Base-by-base conservation (phyloP, 1,139 yeast species). In the Suhomyces panamericanus region DNA sequence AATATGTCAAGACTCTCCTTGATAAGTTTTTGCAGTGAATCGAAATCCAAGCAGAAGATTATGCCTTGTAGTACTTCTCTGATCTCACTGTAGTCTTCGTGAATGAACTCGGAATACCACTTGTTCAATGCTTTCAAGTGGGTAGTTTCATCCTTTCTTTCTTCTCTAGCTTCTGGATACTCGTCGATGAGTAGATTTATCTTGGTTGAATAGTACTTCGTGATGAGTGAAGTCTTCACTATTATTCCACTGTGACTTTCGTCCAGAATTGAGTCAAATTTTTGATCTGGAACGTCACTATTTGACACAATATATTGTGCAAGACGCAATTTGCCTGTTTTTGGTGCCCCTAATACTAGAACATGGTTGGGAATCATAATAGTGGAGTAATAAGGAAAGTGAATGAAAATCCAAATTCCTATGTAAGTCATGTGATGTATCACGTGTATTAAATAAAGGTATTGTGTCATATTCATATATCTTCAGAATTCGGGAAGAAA, bases 161-260 rank as follows among this genome's bases (percentile, higher is more conserved):
- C 39, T 3, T 30, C 32, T 36, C 64, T 44, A 10, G 47, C 35
- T 14, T 64, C 67, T 0, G 74, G 72, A 44, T 53, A 71, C 50
- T 73, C 78, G 45, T 74, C 79, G 1, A 74, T 57, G 40, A 74
- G 53, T 12, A 73, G 47, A 39, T 62, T 70, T 35, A 72, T 50
- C 14, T 63, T 51, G 39, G 61, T 50, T 0, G 52, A 17, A 47
- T 63, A 72, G 56, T 74, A 74, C 42, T 68, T 69, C 6, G 75
- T 71, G 26, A 48, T 40, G 7, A 73, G 40, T 5, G 51, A 44
- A 6, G 64, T 56, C 41, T 61, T 62, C 28, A 67, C 50, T n/a
- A 69, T 67, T 9, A 69, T 46, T 4, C 78, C 78, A 49, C 74
- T 62, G 48, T 73, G 78, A 2, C 52, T 42, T 12, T 43, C 50